Base-by-base conservation (phyloP, 257 asterid species). In the Scutellaria baicalensis region DNA sequence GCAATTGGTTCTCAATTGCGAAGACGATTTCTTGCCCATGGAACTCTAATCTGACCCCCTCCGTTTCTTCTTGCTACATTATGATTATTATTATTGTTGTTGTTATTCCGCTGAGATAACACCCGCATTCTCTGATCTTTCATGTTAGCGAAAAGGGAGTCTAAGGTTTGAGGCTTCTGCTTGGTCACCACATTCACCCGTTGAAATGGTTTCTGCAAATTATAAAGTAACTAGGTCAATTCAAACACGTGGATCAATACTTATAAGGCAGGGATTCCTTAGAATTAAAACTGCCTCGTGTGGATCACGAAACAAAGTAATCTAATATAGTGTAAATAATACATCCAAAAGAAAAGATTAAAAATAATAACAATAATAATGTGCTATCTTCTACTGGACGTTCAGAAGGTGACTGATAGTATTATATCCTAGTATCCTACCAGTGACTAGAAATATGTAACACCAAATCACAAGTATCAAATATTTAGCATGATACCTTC, bases 141-240 rank as follows among this genome's bases (percentile, higher is more conserved):
- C 97, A 93, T 93, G 87, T 84, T 84, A 38, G 96, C 96, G 72
- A 93, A 93, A 40, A 78, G 86, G 9, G 98, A 88, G 81, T 93
- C 98, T 23, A 93, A 61, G 0, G 98, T 93, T 66, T 85, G 93
- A 62, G 97, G 75, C 78, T 79, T 82, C 82, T 78, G 95, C 82
- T 83, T 85, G 39, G 76, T 49, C 35, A 48, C 74, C 43, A 33
- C 69, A 64, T 76, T 79, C 10, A 59, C 74, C 66, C 71, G 86
- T 57, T 73, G 86, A 71, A 79, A 72, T 31, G 71, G 77, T 71
- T 82, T 86, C 92, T 83, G 89, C 83, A 44, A 71, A 58, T 58
- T 6, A 27, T 36, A 40, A 71, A 43, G 42, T 42, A n/a, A 17
- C 4, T 44, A 4, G 8, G 62, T 18, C 12, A 35, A 55, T 20